Base-by-base conservation (phyloP, 805 yeast species). In the Starmerella floris region DNA sequence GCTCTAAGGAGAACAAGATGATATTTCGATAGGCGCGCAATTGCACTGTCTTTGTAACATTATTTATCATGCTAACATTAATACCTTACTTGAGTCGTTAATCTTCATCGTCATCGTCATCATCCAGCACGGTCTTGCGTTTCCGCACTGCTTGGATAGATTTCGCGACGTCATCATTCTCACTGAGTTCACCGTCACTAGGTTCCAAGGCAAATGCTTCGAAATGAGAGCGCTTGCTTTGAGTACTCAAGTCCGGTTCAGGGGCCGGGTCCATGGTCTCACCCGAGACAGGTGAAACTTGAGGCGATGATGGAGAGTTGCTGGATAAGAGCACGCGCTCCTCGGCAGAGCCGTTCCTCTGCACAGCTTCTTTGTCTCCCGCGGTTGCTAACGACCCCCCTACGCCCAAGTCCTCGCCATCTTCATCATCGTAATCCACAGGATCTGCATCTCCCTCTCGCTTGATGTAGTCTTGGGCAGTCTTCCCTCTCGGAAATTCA, bases 391-490 rank as follows among this genome's bases (percentile, higher is more conserved):
- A 26, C 15, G n/a, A 11, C 37, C 27, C 17, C 8, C n/a, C 8
- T 6, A 11, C 17, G 13, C 13, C 28, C 8, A 9, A 13, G 13
- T 9, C 11, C 5, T 37, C 34, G 11, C 20, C 32, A 11, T 40
- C 40, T 4, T 25, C 41, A 23, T 42, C 43, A 30, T 28, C 30
- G 23, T 57, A 60, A 23, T 45, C 39, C 20, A 21, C 37, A 3
- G 16, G 64, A 33, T 62, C 67, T 10, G 49, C 50, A 23, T 50
- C 44, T 2, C 44, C 54, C 17, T 42, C 41, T 13, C 33, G 39
- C 31, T 41, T 45, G 22, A 66, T 46, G 39, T 49, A 67, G 46
- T 62, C 66, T 17, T 47, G 52, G 2, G 70, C 70, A 15, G 49
- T 48, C 38, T 47, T 51, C 1, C 62, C 65, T 11, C 54, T 63